Evolutionary conservation across 1,284 basidiomycete species (phyloP).

Genomic region (Irpex sp.): DNA sequence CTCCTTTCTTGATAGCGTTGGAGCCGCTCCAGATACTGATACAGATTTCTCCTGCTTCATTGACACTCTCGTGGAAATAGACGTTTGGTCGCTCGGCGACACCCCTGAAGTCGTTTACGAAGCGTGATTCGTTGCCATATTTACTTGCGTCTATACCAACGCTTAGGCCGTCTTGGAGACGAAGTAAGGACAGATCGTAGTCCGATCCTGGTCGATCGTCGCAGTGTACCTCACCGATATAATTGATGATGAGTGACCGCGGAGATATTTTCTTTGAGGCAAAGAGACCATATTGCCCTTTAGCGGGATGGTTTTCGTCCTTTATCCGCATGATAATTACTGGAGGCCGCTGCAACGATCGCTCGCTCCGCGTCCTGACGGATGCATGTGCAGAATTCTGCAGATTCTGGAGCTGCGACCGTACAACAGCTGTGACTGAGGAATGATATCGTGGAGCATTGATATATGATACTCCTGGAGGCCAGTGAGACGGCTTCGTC

Average conservation of each 20-base stretch:
- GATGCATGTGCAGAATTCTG: neutral
- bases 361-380: neutral
- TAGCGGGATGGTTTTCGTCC: conserved; percentile 35
- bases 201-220: conserved; percentile 69
- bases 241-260: conserved; percentile 72
- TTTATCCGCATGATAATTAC: conserved; percentile 24
- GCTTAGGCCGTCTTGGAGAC: conserved; percentile 47
- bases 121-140: conserved; percentile 84
- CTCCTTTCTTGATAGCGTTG: conserved; percentile 69
- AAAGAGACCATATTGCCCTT: conserved; percentile 84
- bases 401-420: conserved; percentile 19
- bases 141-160: conserved; percentile 72
- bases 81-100: conserved; percentile 68
- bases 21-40: conserved; percentile 74
- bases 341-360: neutral
- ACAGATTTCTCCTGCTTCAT: conserved; percentile 58
- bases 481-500: conserved; percentile 48
- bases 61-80: conserved; percentile 61
- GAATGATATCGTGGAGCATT: conserved; percentile 43
- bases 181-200: conserved; percentile 83
- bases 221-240: conserved; percentile 82
- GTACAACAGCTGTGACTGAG: conserved; percentile 42
- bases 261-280: conserved; percentile 66
- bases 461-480: conserved; percentile 43
- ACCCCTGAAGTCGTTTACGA: conserved; percentile 87